Evolutionary conservation across 2,329 filamentous ascomycete species (phyloP).

Genomic region (Fusarium decemcellulare): DNA sequence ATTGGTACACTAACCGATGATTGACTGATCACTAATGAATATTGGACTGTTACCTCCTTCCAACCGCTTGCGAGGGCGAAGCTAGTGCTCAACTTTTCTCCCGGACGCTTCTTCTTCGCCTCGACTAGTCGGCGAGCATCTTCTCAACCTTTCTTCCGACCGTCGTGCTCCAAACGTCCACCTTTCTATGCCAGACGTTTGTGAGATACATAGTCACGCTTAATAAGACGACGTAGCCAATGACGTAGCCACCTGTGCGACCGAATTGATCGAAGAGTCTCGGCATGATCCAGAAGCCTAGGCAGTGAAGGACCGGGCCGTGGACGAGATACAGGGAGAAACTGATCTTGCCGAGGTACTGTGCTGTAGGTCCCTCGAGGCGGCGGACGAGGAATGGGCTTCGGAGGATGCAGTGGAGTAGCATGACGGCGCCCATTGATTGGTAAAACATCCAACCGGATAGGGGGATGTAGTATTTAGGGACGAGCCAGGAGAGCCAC

Average conservation of each 20-base stretch:
- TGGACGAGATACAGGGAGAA: slow-evolving; percentile 60
- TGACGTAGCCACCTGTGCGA: slow-evolving; percentile 44
- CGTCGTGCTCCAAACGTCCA: slow-evolving; percentile 55
- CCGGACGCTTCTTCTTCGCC: slow-evolving; percentile 6
- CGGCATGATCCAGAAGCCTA: slow-evolving; percentile 72
- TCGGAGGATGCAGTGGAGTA: slow-evolving; percentile 54
- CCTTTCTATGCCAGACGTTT: slow-evolving; percentile 53
- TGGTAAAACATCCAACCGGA: slow-evolving; percentile 59
- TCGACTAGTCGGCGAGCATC: slow-evolving; percentile 24
- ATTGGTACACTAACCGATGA: neutral
- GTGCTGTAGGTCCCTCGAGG: slow-evolving; percentile 50
- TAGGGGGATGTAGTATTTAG: slow-evolving; percentile 54
- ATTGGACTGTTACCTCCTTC: neutral
- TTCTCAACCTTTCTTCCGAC: slow-evolving; percentile 55
- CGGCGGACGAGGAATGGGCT: slow-evolving; percentile 47
- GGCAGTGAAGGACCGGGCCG: slow-evolving; percentile 70
- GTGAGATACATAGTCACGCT: slow-evolving; percentile 52
- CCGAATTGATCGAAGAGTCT: slow-evolving; percentile 56
- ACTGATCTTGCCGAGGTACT: slow-evolving; percentile 57
- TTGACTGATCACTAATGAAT: neutral
- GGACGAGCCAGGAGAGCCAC: slow-evolving; percentile 51
- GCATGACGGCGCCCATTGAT: slow-evolving; percentile 54
- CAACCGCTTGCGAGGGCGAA: neutral
- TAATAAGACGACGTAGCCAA: slow-evolving; percentile 52
- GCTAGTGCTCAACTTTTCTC: neutral